Base-by-base conservation (phyloP, 2,329 filamentous ascomycete species). In the Xylariaceae sp. region DNA sequence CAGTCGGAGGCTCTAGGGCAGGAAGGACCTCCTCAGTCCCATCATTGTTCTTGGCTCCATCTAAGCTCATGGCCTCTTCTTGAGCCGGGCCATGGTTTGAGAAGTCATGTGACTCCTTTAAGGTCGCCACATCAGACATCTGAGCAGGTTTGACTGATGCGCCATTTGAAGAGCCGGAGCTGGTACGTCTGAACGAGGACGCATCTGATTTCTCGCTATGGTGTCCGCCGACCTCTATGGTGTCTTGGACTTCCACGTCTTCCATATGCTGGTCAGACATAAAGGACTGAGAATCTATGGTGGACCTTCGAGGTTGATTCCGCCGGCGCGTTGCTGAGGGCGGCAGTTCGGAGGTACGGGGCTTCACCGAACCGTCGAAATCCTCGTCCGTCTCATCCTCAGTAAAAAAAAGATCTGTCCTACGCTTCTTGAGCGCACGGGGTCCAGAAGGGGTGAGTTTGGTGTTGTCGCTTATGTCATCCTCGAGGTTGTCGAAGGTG, bases 231-330 rank as follows among this genome's bases (percentile, higher is more conserved):
- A 75, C 72, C 46, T 75, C 67, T 39, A 76, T 76, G 11, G 70
- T 75, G 47, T 76, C 72, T 48, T 72, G 65, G 18, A 75, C 67
- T 27, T 72, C 65, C 18, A 66, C 66, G 38, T 68, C 63, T 32
- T 68, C 62, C 18, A 40, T 48, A 26, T 49, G 48, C 16, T 47
- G 46, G 12, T 52, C 42, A 18, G 48, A 37, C 5, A 45, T 38
- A 32, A 41, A 44, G 4, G 45, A 7, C 26, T 49, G 47, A 12
- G 46, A 52, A 32, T 64, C 55, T 10, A 49, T 39, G 22, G 47
- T 52, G n/a, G 51, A 43, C 29, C 51, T 56, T 21, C 46, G 40
- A 12, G 31, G 29, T 21, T 44, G 42, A 16, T 32, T 42, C 12
- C 53, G 52, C 28, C 41, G 46, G 26, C 52, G 47, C 22, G 42